phyloP scores from a whole-genome alignment of 2,329 filamentous ascomycete genomes.

The Microsporum ferrugineum region DNA sequence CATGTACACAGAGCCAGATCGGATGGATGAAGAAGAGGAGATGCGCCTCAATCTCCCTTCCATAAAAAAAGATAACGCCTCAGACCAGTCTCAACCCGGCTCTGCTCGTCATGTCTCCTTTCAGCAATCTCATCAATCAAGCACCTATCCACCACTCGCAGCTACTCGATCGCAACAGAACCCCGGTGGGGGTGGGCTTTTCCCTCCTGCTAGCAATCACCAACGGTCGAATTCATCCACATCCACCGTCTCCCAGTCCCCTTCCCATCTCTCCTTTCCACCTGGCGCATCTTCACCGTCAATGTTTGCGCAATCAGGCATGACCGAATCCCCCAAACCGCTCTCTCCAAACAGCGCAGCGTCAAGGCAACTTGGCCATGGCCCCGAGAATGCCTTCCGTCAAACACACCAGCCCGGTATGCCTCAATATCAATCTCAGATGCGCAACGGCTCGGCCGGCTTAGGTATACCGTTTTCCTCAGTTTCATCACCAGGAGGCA shows the following conservation, averaged over 20 bases:
- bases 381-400: constrained; percentile 22
- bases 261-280: constrained; percentile 29
- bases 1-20: constrained; percentile 44
- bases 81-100: constrained; percentile 9
- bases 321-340: constrained; percentile 81
- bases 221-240: constrained; percentile 45
- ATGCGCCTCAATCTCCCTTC: constrained; percentile 49
- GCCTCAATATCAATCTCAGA: constrained; percentile 29
- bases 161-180: constrained; percentile 37
- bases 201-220: constrained; percentile 50
- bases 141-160: constrained; percentile 65
- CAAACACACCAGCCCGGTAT: constrained; percentile 33
- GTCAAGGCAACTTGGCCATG: constrained; percentile 29
- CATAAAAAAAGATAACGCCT: constrained; percentile 58
- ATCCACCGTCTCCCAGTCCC: constrained; percentile 40
- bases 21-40: constrained; percentile 41
- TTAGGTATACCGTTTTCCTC: constrained; percentile 7
- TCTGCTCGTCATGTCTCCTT: constrained; percentile 31
- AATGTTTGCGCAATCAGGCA: constrained; percentile 59
- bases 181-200: constrained; percentile 40
- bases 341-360: constrained; percentile 41
- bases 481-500: constrained; percentile 3
- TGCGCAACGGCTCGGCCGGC: constrained; percentile 15
- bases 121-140: constrained; percentile 51
- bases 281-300: constrained; percentile 37